These are phyloP conservation scores for Phytopythium litorale DNA, from an alignment of 352 stramenopile species.

Conservation along the genomic window DNA sequence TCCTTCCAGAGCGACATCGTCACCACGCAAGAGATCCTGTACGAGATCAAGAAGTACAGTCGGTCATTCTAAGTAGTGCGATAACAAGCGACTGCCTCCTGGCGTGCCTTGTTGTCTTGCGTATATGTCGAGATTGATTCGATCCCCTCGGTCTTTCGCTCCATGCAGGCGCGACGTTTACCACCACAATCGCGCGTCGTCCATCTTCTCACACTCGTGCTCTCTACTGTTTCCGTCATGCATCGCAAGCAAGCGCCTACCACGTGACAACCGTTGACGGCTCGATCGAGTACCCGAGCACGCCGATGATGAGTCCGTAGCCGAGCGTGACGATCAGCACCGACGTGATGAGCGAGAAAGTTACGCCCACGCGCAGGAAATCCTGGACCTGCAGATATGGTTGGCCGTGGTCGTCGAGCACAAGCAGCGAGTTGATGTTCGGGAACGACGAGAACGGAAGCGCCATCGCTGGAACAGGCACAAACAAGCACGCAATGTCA, in stretches of 20 bases:
- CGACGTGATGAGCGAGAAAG: conserved; percentile 82
- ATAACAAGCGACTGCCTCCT: background rate
- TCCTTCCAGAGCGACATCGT: conserved; percentile 94
- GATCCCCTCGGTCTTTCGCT: background rate
- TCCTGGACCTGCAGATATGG: conserved; percentile 86
- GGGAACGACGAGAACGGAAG: conserved; percentile 92
- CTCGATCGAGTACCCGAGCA: conserved; percentile 76
- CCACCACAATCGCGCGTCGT: background rate
- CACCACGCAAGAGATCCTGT: conserved; percentile 94
- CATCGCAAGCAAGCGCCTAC: background rate
- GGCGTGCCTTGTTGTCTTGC: background rate
- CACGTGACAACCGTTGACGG: conserved; percentile 23
- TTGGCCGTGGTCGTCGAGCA: conserved; percentile 87
- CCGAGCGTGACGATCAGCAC: conserved; percentile 84
- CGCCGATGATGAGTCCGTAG: conserved; percentile 77
- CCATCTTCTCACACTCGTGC: background rate
- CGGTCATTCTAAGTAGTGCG: conserved; percentile 69
- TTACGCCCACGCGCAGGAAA: conserved; percentile 82
- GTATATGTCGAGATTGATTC: background rate
- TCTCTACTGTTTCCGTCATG: background rate
- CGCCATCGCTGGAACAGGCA: conserved; percentile 65
- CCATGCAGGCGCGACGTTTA: conserved; percentile 1
- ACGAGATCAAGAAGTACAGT: conserved; percentile 98
- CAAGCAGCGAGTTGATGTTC: conserved; percentile 91
- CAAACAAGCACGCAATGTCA: background rate